Conservation (phyloP, 2,329 filamentous ascomycete species). For the Cordyceps pruinosa region DNA sequence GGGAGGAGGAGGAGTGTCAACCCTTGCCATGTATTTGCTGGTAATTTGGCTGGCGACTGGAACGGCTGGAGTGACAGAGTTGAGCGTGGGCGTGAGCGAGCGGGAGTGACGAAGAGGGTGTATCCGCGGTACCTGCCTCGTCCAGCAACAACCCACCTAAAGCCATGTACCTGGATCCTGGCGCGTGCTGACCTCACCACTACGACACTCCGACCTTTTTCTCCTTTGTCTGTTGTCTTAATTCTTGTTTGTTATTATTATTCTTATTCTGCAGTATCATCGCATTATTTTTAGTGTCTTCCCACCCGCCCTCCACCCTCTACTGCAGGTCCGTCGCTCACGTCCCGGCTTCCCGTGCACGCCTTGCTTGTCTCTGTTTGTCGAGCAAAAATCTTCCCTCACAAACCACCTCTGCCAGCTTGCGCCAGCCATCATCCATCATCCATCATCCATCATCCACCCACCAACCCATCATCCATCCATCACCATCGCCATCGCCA, state of each 20-base stretch:
- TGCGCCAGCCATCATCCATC: not conserved
- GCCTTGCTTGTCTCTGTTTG: not conserved
- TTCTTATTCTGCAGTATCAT: not conserved
- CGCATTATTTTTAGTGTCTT: too few species aligned
- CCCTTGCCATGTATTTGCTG: too few species aligned
- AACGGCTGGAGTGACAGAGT: too few species aligned
- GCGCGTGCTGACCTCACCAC: conserved; percentile 10
- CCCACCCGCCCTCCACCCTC: too few species aligned
- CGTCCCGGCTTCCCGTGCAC: not conserved
- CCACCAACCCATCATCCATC: not conserved
- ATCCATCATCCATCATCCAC: not conserved
- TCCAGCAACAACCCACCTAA: not conserved
- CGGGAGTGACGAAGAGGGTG: not conserved
- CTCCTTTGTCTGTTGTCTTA: not conserved
- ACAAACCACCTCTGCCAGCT: not conserved
- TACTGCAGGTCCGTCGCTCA: not conserved
- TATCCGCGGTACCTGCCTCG: too few species aligned
- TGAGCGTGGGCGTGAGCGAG: too few species aligned
- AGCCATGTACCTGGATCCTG: conserved; percentile 1
- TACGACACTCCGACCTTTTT: conserved; percentile 9
- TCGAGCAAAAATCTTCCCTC: not conserved
- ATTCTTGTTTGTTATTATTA: not conserved
- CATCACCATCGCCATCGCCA: not conserved
- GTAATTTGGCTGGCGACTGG: too few species aligned
- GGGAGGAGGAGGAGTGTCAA: too few species aligned